phyloP scores from a whole-genome alignment of 208 protist genomes.

The Leishmania arabica region DNA sequence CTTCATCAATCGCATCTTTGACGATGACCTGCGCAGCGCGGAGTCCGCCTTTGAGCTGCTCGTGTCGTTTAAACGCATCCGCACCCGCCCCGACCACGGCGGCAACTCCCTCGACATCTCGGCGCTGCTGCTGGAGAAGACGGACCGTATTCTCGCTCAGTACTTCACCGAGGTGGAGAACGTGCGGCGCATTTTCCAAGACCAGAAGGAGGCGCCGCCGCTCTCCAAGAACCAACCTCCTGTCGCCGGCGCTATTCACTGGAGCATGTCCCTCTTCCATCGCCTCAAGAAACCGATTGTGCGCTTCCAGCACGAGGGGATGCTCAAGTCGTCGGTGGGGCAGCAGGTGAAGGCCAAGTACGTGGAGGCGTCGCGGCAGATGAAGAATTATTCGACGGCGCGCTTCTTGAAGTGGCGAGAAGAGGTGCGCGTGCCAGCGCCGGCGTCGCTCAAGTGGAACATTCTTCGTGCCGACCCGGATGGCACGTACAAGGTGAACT shows the following conservation, averaged over 20 bases:
- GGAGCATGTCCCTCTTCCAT: conserved; percentile 97
- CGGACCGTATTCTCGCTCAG: conserved; percentile 95
- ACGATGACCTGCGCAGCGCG: conserved; percentile 96
- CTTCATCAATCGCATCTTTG: conserved; percentile 98
- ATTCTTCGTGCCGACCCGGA: conserved; percentile 79
- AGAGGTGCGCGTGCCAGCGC: conserved; percentile 82
- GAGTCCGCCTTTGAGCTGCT: conserved; percentile 98
- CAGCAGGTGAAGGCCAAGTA: conserved; percentile 92
- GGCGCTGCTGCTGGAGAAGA: conserved; percentile 95
- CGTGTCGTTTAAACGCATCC: conserved; percentile 96
- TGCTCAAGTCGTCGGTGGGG: conserved; percentile 92
- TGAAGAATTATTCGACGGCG: conserved; percentile 94
- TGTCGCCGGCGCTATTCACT: conserved; percentile 96
- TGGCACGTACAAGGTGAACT: conserved; percentile 94
- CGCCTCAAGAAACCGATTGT: conserved; percentile 97
- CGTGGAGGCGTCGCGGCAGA: conserved; percentile 92
- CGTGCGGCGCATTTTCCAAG: conserved; percentile 93
- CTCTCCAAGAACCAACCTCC: conserved; percentile 97
- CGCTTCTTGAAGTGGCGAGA: conserved; percentile 94
- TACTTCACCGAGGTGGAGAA: conserved; percentile 94
- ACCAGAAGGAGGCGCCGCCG: conserved; percentile 91
- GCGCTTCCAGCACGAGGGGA: conserved; percentile 93
- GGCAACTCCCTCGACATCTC: conserved; percentile 89
- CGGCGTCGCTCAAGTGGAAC: conserved; percentile 89
- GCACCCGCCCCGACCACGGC: conserved; percentile 71